These are phyloP conservation scores for Magnolia officinalis DNA, from an alignment of 164 flowering plant genomes.

Conservation along the genomic window DNA sequence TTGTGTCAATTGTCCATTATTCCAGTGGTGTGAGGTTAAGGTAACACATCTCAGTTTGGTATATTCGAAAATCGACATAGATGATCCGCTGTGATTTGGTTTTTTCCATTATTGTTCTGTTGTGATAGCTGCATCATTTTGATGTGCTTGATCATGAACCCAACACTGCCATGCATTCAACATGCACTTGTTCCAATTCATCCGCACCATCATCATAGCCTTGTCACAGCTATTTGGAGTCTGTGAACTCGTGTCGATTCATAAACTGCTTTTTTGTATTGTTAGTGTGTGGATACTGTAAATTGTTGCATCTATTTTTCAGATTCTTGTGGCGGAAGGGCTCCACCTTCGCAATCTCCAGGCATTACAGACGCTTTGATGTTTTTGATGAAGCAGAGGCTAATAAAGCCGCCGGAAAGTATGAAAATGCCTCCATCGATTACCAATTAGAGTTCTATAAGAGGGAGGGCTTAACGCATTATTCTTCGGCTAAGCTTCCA, in stretches of 20 bases:
- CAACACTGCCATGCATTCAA: too few relatives aligned
- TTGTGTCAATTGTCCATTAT: neutral
- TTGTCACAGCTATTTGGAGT: too few relatives aligned
- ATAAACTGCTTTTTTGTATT: neutral
- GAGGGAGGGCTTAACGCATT: slow-evolving; percentile 83
- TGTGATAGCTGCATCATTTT: too few relatives aligned
- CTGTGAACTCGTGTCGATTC: too few relatives aligned
- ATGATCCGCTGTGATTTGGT: too few relatives aligned
- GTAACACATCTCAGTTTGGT: neutral
- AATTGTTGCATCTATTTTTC: slow-evolving; percentile 14
- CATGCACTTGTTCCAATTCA: too few relatives aligned
- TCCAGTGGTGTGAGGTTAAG: neutral
- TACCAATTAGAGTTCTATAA: slow-evolving; percentile 75
- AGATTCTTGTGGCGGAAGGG: slow-evolving; percentile 91
- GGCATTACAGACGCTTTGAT: slow-evolving; percentile 89
- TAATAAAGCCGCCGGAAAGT: slow-evolving; percentile 89
- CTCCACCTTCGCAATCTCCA: slow-evolving; percentile 88
- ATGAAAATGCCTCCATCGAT: slow-evolving; percentile 83
- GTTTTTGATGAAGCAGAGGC: slow-evolving; percentile 96
- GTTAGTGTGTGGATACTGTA: neutral
- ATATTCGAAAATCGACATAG: too few relatives aligned
- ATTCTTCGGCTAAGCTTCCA: slow-evolving; percentile 81
- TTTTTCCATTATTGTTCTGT: too few relatives aligned
- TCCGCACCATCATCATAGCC: too few relatives aligned
- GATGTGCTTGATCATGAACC: too few relatives aligned